A percentile compares a stretch with the other conserved stretches of the same genome.
phyloP scores from a whole-genome alignment of 2,329 filamentous ascomycete species.

The Pezicula carpinea region DNA sequence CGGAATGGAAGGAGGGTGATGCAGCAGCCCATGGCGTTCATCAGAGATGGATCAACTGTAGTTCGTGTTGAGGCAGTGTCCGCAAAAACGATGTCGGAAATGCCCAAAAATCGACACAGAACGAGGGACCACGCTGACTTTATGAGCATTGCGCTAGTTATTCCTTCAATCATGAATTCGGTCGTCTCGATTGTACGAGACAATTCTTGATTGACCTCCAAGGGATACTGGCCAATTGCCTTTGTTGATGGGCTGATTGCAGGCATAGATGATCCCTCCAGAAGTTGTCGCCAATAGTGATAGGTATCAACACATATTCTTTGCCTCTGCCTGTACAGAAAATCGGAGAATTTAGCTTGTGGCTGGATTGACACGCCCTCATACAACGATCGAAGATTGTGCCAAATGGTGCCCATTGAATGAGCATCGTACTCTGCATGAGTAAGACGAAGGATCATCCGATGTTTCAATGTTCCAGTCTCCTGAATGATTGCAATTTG shows the following conservation, averaged over 20 bases:
- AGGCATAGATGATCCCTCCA: slow-evolving; percentile 2
- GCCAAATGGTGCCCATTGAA: slow-evolving; percentile 1
- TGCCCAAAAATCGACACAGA: neutral
- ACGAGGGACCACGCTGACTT: slow-evolving; percentile 1
- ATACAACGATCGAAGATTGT: slow-evolving; percentile 1
- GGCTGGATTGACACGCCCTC: neutral
- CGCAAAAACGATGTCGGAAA: slow-evolving; percentile 1
- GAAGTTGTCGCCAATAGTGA: slow-evolving; percentile 1
- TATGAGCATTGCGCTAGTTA: slow-evolving; percentile 2
- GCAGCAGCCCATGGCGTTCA: slow-evolving; percentile 2
- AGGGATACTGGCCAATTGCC: neutral
- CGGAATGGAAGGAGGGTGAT: slow-evolving; percentile 2
- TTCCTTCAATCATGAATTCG: slow-evolving; percentile 1
- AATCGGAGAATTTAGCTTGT: slow-evolving; percentile 1
- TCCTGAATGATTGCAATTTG: slow-evolving; percentile 4
- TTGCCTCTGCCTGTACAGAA: slow-evolving; percentile 1
- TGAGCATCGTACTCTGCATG: slow-evolving; percentile 3
- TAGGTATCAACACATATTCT: slow-evolving; percentile 1
- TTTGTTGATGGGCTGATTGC: slow-evolving; percentile 2
- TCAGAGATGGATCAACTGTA: slow-evolving; percentile 2
- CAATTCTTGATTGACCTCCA: slow-evolving; percentile 1
- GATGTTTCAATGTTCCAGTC: neutral
- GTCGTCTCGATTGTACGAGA: neutral
- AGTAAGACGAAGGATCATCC: slow-evolving; percentile 1
- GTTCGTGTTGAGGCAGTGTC: slow-evolving; percentile 3